phyloP scores from a whole-genome alignment of 257 asterid species.

The Oldenlandia corymbosa region DNA sequence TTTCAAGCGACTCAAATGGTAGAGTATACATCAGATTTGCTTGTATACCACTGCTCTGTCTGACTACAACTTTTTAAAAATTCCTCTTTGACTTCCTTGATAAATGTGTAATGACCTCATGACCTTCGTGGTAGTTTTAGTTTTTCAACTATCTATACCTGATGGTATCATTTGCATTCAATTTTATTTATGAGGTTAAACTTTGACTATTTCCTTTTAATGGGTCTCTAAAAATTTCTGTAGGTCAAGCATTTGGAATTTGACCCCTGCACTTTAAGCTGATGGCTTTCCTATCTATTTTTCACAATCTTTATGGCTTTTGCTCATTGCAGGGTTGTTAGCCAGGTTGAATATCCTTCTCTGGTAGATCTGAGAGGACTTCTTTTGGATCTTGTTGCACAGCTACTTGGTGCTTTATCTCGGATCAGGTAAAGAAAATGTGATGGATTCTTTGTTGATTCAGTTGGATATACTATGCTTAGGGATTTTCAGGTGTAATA shows the following conservation, averaged over 20 bases:
- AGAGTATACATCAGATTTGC: not conserved
- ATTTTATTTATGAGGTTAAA: not conserved
- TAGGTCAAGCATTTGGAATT: conserved; percentile 8
- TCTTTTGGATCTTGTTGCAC: conserved; percentile 98
- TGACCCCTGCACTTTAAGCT: not conserved
- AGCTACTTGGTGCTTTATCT: conserved; percentile 96
- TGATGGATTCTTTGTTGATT: not conserved
- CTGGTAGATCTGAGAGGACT: conserved; percentile 98
- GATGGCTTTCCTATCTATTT: not conserved
- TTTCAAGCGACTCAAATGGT: not conserved
- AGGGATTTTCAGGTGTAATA: not conserved
- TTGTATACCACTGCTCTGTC: not conserved
- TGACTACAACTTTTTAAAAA: not conserved
- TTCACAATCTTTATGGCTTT: conserved; percentile 9
- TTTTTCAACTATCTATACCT: not conserved
- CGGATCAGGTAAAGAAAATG: conserved; percentile 65
- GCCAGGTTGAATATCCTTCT: conserved; percentile 98
- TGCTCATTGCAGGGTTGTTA: conserved; percentile 71
- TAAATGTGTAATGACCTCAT: not conserved
- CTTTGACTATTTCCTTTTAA: not conserved
- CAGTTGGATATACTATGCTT: not conserved
- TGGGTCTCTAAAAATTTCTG: not conserved
- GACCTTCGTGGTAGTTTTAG: not conserved
- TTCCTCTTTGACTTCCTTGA: not conserved
- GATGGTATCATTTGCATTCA: not conserved